Evolutionary conservation across 805 yeast species (phyloP).

Genomic region (Saturnispora gosingensis): DNA sequence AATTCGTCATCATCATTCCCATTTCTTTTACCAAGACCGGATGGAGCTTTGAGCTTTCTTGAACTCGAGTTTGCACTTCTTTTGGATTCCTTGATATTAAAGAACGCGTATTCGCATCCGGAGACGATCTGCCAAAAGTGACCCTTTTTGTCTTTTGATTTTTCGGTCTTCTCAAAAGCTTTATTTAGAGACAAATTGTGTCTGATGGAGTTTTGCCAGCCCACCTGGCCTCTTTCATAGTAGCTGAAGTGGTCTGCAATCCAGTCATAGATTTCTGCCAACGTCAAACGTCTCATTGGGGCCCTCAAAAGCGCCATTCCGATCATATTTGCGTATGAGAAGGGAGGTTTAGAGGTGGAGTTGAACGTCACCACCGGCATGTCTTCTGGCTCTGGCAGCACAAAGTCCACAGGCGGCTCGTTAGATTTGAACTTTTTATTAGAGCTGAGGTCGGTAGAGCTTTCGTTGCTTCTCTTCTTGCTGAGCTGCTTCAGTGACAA

Average conservation of each 20-base stretch:
- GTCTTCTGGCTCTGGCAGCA: slow-evolving; percentile 30
- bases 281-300: slow-evolving; percentile 58
- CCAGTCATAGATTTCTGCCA: slow-evolving; percentile 87
- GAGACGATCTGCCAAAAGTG: slow-evolving; percentile 87
- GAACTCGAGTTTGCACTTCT: slow-evolving; percentile 11
- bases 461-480: slow-evolving; percentile 8
- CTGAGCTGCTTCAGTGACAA: slow-evolving; percentile 10
- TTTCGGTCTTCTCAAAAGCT: slow-evolving; percentile 83
- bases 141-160: slow-evolving; percentile 84
- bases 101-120: slow-evolving; percentile 76
- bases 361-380: slow-evolving; percentile 41
- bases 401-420: slow-evolving; percentile 24
- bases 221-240: slow-evolving; percentile 77
- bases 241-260: slow-evolving; percentile 77
- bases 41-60: not conserved
- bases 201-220: slow-evolving; percentile 97
- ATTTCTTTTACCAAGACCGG: not conserved
- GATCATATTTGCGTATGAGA: slow-evolving; percentile 85
- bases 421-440: slow-evolving; percentile 16
- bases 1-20: not conserved
- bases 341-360: slow-evolving; percentile 68
- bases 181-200: slow-evolving; percentile 90
- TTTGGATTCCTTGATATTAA: slow-evolving; percentile 50
- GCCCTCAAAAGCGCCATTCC: slow-evolving; percentile 88
- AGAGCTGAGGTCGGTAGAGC: not conserved